phyloP scores from a whole-genome alignment of 2,329 filamentous ascomycete species.

The Colletotrichum graminicola region DNA sequence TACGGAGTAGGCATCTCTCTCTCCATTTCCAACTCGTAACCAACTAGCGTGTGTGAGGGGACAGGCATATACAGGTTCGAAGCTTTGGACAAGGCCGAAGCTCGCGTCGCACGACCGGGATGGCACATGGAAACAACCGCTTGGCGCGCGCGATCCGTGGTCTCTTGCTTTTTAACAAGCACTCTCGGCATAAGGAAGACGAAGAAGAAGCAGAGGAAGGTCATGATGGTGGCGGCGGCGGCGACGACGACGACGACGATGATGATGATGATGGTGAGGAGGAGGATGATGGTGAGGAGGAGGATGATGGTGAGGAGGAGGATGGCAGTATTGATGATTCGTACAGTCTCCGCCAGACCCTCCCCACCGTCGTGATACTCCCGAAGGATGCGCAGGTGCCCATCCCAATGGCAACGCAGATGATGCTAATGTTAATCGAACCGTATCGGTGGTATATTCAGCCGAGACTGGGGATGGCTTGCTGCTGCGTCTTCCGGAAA shows the following conservation, averaged over 20 bases:
- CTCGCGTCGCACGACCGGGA: slow-evolving; percentile 41
- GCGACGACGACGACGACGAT: too few relatives aligned
- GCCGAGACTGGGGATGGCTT: slow-evolving; percentile 28
- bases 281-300: too few relatives aligned
- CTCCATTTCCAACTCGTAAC: neutral
- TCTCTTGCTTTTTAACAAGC: slow-evolving; percentile 2
- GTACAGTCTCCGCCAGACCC: too few relatives aligned
- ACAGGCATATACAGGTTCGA: slow-evolving; percentile 26
- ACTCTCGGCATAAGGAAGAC: neutral
- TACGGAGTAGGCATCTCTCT: too few relatives aligned
- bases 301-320: too few relatives aligned
- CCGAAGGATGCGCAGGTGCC: neutral
- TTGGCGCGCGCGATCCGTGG: slow-evolving; percentile 39
- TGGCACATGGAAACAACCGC: slow-evolving; percentile 38
- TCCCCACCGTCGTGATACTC: neutral
- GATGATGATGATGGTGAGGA: too few relatives aligned
- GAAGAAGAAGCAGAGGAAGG: neutral
- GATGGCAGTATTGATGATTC: too few relatives aligned
- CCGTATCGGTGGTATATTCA: slow-evolving; percentile 23
- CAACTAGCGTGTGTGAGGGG: neutral
- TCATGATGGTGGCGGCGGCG: neutral
- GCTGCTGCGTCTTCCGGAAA: neutral
- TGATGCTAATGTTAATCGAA: neutral
- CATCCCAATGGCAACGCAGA: neutral
- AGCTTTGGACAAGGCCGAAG: slow-evolving; percentile 40